phyloP scores from a whole-genome alignment of 176 grass and related monocot species.

The Phragmites australis region DNA sequence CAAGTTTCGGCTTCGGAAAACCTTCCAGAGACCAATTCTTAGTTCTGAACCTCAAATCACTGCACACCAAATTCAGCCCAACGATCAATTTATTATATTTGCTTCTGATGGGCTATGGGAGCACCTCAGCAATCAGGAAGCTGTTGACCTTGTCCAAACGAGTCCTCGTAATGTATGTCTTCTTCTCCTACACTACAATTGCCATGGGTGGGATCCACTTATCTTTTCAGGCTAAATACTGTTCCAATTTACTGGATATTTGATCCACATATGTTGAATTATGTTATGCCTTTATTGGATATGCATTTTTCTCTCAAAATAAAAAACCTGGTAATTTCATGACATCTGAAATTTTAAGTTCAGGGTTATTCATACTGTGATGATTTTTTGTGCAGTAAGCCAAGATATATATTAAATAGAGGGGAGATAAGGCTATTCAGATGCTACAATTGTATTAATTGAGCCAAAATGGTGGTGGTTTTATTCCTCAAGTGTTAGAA shows the following conservation, averaged over 20 bases:
- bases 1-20: conserved; percentile 71
- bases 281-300: background rate
- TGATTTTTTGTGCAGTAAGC: conserved; percentile 9
- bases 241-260: background rate
- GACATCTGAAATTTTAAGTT: background rate
- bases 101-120: conserved; percentile 93
- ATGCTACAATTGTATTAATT: background rate
- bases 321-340: background rate
- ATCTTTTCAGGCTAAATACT: background rate
- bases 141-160: conserved; percentile 77
- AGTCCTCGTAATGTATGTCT: conserved; percentile 65
- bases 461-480: background rate
- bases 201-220: background rate
- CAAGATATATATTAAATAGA: background rate
- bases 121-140: conserved; percentile 88
- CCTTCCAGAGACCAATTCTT: conserved; percentile 79
- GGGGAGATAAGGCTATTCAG: background rate
- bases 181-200: conserved; percentile 32
- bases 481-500: background rate
- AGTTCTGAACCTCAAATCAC: conserved; percentile 75
- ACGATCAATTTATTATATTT: conserved; percentile 91
- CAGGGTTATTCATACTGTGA: background rate
- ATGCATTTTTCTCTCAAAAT: background rate
- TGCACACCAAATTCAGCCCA: conserved; percentile 59
- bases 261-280: background rate